Conservation (phyloP, 1,284 basidiomycete species). For the Cryptococcus amylolentus region DNA sequence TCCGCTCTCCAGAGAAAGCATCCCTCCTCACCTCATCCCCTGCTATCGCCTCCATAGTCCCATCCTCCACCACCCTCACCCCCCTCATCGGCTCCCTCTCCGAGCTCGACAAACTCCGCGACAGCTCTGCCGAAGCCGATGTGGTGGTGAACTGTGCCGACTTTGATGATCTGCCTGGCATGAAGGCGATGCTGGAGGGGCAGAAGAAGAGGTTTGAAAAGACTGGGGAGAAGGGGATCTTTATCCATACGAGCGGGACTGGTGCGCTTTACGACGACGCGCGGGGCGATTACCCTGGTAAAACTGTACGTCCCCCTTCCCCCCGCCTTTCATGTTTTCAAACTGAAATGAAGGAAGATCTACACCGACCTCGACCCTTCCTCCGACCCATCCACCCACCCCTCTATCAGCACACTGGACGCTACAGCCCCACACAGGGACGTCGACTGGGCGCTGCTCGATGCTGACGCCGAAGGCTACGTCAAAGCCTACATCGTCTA, state of each 20-base stretch:
- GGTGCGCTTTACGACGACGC: constrained; percentile 44
- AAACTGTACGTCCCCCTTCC: constrained; percentile 15
- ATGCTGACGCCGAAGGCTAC: constrained; percentile 37
- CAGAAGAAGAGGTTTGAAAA: constrained; percentile 39
- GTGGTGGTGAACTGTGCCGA: constrained; percentile 45
- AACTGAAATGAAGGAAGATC: constrained; percentile 14
- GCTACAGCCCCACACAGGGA: constrained; percentile 31
- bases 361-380: constrained; percentile 39
- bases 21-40: constrained; percentile 20
- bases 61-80: constrained; percentile 15
- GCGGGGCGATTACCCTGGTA: constrained; percentile 24
- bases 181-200: constrained; percentile 43
- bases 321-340: not conserved
- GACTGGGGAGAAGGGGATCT: constrained; percentile 35
- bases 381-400: constrained; percentile 30
- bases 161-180: constrained; percentile 40
- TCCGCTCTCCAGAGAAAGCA: constrained; percentile 36
- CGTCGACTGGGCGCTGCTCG: constrained; percentile 43
- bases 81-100: constrained; percentile 33
- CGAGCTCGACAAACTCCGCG: constrained; percentile 32
- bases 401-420: constrained; percentile 34
- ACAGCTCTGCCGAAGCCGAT: constrained; percentile 38
- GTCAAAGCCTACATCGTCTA: constrained; percentile 47
- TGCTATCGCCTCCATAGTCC: constrained; percentile 5
- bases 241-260: constrained; percentile 50